Evolutionary conservation across 345 rosid species (phyloP), one percentile per base, ranked within the genome.

Genomic region (Murraya paniculata): DNA sequence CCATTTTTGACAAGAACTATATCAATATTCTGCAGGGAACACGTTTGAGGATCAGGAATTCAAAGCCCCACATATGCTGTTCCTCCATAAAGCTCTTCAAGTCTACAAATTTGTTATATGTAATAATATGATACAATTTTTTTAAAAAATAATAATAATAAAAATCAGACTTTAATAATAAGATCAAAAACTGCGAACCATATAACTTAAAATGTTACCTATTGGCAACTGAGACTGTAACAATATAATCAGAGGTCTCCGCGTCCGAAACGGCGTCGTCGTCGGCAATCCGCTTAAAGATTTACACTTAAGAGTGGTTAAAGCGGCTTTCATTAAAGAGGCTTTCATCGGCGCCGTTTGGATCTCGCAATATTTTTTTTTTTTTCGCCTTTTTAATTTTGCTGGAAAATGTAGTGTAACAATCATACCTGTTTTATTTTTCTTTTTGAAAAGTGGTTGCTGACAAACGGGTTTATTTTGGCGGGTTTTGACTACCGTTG

Each of bases 1-100:
- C 89, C 88, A 80, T 86, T 90, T 68, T 87, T 86, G 71, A 95
- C 86, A 72, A 91, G 92, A 57, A 89, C 95, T 50, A 91, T 72
- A 78, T 95, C 97, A 31, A 93, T 83, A 73, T 86, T 84, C 81
- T 91, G 90, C 27, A 90, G 89, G 4, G 93, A 86, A 78, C 87
- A 89, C n/a, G 97, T 85, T 61, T 95, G 98, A 24, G 95, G 84
- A 85, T 95, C 95, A 2, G 98, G 98, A 82, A 93, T 90, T 56
- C 90, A 91, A 79, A 95, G 99, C 70, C 99, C 98, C 11, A 89
- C 88, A 77, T 88, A 92, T 6, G 19, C 90, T 67, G 92, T 95
- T 56, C 98, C 98, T 64, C 90, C 92, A 76, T 89, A 88, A 66
- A 93, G 90, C 89, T 93, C 92, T 79, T 92, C 97, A n/a, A 95